A percentile compares a stretch with the other conserved stretches of the same genome.
Conservation (phyloP, 139 green algal genomes). For the Chlorella sp. region DNA sequence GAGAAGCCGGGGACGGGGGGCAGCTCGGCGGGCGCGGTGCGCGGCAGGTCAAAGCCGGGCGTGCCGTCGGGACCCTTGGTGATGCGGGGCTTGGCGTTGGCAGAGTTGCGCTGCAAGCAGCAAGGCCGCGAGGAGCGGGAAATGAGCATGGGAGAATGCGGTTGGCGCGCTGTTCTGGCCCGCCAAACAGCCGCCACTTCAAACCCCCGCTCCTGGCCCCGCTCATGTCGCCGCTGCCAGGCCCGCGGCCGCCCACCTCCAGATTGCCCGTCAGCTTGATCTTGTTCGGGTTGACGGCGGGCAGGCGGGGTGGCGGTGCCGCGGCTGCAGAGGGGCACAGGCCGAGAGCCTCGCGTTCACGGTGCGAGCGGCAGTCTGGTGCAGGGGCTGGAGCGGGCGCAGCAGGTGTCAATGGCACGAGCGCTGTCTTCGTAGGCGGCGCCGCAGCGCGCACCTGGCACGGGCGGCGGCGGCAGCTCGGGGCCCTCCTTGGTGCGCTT, state of each 20-base stretch:
- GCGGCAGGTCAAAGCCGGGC: background rate
- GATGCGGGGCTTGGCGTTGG: background rate
- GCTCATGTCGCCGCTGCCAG: constrained; percentile 18
- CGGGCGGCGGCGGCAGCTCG: constrained; percentile 10
- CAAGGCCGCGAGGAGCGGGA: too few relatives aligned
- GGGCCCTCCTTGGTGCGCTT: constrained; percentile 26
- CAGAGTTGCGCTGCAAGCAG: too few relatives aligned
- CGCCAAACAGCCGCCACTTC: background rate
- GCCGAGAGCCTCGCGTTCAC: background rate
- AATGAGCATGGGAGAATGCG: too few relatives aligned
- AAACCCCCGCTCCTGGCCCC: constrained; percentile 2
- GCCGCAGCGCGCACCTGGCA: background rate
- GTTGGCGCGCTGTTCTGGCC: background rate
- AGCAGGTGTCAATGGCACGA: background rate
- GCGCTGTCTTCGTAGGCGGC: background rate
- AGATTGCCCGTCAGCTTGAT: constrained; percentile 27
- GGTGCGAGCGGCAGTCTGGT: background rate
- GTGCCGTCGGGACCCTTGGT: constrained; percentile 1
- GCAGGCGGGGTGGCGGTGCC: background rate
- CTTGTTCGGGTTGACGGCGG: constrained; percentile 24
- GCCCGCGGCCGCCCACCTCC: background rate
- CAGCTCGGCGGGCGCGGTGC: constrained; percentile 5
- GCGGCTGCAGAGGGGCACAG: background rate
- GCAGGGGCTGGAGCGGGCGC: background rate
- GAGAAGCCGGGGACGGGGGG: constrained; percentile 4